Conservation (phyloP, 345 rosid genomes). For the Lenwebbia sp. region DNA sequence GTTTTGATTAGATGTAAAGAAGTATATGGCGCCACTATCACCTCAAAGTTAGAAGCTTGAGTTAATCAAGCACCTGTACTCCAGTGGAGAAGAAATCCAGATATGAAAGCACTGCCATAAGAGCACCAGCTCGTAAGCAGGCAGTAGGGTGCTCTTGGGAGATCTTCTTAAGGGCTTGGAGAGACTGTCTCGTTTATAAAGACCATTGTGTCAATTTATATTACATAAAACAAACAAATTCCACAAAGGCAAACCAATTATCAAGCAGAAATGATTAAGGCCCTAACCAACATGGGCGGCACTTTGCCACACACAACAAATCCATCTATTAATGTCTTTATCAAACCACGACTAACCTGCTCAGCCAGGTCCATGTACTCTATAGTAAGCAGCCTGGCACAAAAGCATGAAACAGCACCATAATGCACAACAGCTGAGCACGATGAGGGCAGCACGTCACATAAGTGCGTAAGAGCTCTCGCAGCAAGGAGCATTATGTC, state of each 20-base stretch:
- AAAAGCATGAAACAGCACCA: slow-evolving; percentile 86
- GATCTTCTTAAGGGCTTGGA: slow-evolving; percentile 98
- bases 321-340: neutral
- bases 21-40: neutral
- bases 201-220: neutral
- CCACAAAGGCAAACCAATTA: neutral
- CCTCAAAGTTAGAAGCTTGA: neutral
- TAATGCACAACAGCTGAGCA: slow-evolving; percentile 98
- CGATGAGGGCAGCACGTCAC: slow-evolving; percentile 95
- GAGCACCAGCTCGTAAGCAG: slow-evolving; percentile 98
- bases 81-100: slow-evolving; percentile 99
- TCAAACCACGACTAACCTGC: slow-evolving; percentile 44
- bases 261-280: neutral
- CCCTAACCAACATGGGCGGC: neutral
- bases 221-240: neutral
- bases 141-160: slow-evolving; percentile 99
- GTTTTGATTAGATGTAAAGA: neutral
- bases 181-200: slow-evolving; percentile 41
- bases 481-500: slow-evolving; percentile 99
- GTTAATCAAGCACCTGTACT: slow-evolving; percentile 63
- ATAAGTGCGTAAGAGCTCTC: slow-evolving; percentile 90
- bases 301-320: neutral
- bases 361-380: slow-evolving; percentile 99
- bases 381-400: slow-evolving; percentile 87
- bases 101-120: slow-evolving; percentile 98